Conservation (phyloP, 2,329 filamentous ascomycete species). For the Pseudocercospora fuligena region DNA sequence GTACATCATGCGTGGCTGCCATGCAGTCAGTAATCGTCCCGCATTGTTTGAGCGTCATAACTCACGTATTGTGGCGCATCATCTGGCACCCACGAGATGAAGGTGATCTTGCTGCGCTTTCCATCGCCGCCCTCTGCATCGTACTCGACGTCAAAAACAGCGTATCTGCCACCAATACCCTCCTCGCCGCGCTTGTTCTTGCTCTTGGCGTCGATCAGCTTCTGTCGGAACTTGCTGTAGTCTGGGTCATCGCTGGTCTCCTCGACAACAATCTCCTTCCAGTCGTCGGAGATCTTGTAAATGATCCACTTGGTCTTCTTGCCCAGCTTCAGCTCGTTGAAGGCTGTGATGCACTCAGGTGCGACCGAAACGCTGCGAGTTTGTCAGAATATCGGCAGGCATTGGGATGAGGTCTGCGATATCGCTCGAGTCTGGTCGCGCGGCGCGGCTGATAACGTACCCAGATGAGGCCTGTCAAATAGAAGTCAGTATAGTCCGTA, state of each 20-base stretch:
- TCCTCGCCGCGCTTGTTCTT: slow-evolving; percentile 68
- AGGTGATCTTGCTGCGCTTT: slow-evolving; percentile 74
- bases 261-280: slow-evolving; percentile 81
- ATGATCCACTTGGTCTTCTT: slow-evolving; percentile 83
- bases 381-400: slow-evolving; percentile 15
- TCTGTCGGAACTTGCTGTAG: slow-evolving; percentile 75
- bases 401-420: slow-evolving; percentile 2
- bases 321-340: slow-evolving; percentile 82
- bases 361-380: slow-evolving; percentile 69
- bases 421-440: slow-evolving; percentile 13
- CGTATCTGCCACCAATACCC: slow-evolving; percentile 73
- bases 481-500: slow-evolving; percentile 12
- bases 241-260: slow-evolving; percentile 69
- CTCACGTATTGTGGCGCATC: slow-evolving; percentile 77
- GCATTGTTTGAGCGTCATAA: slow-evolving; percentile 23
- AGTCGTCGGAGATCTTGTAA: slow-evolving; percentile 84
- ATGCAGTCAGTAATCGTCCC: slow-evolving; percentile 1
- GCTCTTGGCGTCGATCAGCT: slow-evolving; percentile 73
- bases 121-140: slow-evolving; percentile 73
- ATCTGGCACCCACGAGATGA: slow-evolving; percentile 81
- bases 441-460: slow-evolving; percentile 22
- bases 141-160: slow-evolving; percentile 85
- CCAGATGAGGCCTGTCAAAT: slow-evolving; percentile 29
- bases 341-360: slow-evolving; percentile 70
- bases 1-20: slow-evolving; percentile 85